phyloP scores from a whole-genome alignment of 352 stramenopile genomes.

The Hyaloperonospora brassicae region DNA sequence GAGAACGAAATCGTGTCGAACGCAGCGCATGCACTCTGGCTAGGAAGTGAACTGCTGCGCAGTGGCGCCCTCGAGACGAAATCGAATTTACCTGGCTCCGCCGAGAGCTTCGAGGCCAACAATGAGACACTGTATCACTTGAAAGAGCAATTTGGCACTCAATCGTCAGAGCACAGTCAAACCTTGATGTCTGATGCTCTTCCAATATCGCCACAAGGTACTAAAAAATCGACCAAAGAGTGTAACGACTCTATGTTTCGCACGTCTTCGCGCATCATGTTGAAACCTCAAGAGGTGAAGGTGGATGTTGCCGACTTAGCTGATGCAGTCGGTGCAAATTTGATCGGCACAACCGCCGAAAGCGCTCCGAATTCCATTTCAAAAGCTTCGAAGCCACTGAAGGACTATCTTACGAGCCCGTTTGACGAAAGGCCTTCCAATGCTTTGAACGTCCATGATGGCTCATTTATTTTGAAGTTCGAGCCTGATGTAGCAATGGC shows the following conservation, averaged over 20 bases:
- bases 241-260: conserved; percentile 12
- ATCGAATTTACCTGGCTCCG: conserved; percentile 17
- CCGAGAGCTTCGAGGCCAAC: conserved; percentile 26
- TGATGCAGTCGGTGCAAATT: conserved; percentile 27
- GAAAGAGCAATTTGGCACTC: conserved; percentile 31
- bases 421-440: conserved; percentile 48
- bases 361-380: conserved; percentile 10
- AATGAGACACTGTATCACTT: conserved; percentile 35
- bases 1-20: conserved; percentile 72
- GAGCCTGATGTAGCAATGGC: conserved; percentile 43
- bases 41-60: conserved; percentile 61
- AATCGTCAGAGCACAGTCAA: conserved; percentile 12
- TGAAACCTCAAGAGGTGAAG: conserved; percentile 27
- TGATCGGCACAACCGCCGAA: conserved; percentile 14
- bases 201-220: conserved; percentile 11
- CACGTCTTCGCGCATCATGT: conserved; percentile 27
- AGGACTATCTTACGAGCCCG: conserved; percentile 19
- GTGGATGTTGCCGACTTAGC: conserved; percentile 28
- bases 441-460: conserved; percentile 28
- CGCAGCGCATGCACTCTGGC: conserved; percentile 58
- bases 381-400: conserved; percentile 18
- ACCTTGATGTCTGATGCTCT: conserved; percentile 16
- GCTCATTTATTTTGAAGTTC: conserved; percentile 49
- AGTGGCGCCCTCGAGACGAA: conserved; percentile 48
- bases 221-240: conserved; percentile 8